These are phyloP conservation scores for Cochlearia excelsa DNA, from an alignment of 345 rosid genomes.

Conservation along the genomic window DNA sequence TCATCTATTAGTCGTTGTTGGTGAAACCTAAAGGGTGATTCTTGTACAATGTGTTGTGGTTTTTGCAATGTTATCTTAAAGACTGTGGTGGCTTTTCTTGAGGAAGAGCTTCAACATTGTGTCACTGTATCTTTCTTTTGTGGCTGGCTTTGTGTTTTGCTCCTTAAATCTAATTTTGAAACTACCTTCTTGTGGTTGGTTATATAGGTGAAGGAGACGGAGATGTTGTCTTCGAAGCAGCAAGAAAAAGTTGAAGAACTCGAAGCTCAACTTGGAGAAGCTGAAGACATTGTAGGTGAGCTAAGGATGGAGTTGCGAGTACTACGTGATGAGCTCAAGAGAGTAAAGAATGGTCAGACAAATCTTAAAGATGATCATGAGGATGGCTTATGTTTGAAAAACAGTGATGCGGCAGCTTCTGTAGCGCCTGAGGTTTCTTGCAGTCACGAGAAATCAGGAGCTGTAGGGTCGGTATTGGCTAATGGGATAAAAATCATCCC, in stretches of 20 bases:
- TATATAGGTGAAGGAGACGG: slow-evolving; percentile 75
- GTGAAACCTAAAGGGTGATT: no score
- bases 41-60: no score
- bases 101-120: neutral
- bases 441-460: slow-evolving; percentile 31
- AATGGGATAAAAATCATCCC: slow-evolving; percentile 23
- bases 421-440: slow-evolving; percentile 30
- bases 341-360: slow-evolving; percentile 26
- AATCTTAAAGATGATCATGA: neutral
- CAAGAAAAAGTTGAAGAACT: slow-evolving; percentile 74
- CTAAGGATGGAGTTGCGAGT: slow-evolving; percentile 74
- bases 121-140: neutral
- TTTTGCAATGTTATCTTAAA: no score
- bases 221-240: slow-evolving; percentile 45
- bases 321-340: slow-evolving; percentile 57
- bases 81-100: no score
- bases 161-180: no score
- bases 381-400: neutral
- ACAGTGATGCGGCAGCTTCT: slow-evolving; percentile 18
- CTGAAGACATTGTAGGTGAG: slow-evolving; percentile 79
- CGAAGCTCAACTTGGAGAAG: slow-evolving; percentile 88
- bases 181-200: neutral
- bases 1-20: no score
- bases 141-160: no score
- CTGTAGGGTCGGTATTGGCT: slow-evolving; percentile 4